Evolutionary conservation across 1,284 basidiomycete species (phyloP), one percentile per base, ranked within the genome.

Genomic region (Trametes sp.): DNA sequence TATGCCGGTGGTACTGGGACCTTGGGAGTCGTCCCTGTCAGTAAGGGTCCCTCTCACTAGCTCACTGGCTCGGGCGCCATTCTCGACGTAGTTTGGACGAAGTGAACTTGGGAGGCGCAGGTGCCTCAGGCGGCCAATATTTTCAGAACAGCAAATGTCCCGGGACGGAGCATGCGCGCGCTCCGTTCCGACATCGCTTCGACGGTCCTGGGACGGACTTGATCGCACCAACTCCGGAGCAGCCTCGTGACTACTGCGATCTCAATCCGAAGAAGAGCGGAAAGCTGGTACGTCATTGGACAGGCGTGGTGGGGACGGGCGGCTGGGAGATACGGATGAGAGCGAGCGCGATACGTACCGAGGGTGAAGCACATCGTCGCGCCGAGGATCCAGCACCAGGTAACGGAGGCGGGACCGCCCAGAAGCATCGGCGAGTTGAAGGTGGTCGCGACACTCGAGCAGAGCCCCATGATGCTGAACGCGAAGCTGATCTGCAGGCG

Each of bases 301-400:
- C 35, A 45, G 19, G 36, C 46, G 35, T 60, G 60, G 61, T 46
- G 52, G 36, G n/a, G 7, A 10, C 26, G 57, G 50, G 45, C 61
- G 64, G 64, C 33, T 44, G 26, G n/a, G 50, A 52, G 58, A 57
- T 49, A 49, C 24, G 59, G 29, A 59, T 63, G 63, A 28, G 60
- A 61, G 35, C 46, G 36, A 51, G 31, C 6, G 52, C 24, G 48
- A 62, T 65, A 73, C 73, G 42, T 59, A 75, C 80, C 89, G 23
- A 94, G 81, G 1, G 90, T 90, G 70, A 93, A 86, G 76, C 90
- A 93, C 85, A 92, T 91, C 33, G 69, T 75, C 1, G 88, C 83
- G n/a, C 92, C 92, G 4, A 90, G 75, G 65, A 92, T 87, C 92
- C 93, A 94, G 71, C 90, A 93, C 92, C 92, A 93, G 2, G 87